Evolutionary conservation across 352 stramenopile species (phyloP).

Genomic region (Globisporangium middletonii): DNA sequence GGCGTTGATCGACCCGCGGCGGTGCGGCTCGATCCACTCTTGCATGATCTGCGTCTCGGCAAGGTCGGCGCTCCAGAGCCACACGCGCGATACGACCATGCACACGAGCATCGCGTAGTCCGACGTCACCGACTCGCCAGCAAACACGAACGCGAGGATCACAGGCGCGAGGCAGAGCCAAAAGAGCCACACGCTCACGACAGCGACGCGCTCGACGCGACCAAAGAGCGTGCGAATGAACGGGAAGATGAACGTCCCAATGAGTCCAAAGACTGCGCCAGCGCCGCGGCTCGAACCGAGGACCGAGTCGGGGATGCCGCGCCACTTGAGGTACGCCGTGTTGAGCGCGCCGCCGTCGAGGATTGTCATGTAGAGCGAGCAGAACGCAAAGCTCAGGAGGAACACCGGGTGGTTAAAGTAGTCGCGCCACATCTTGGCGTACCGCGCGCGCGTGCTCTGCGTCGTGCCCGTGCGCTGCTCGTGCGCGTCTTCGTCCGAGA

Average conservation of each 20-base stretch:
- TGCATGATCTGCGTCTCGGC: constrained; percentile 70
- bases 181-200: constrained; percentile 59
- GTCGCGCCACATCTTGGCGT: constrained; percentile 31
- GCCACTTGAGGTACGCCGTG: constrained; percentile 59
- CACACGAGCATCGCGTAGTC: constrained; percentile 54
- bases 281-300: constrained; percentile 37
- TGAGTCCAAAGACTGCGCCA: constrained; percentile 36
- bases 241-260: constrained; percentile 49
- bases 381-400: constrained; percentile 48
- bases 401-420: constrained; percentile 53
- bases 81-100: constrained; percentile 42
- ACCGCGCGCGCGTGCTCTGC: constrained; percentile 18
- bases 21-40: constrained; percentile 43
- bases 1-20: constrained; percentile 48
- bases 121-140: constrained; percentile 32
- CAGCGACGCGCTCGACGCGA: constrained; percentile 35
- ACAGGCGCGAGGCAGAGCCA: constrained; percentile 45
- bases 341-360: constrained; percentile 39
- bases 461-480: constrained; percentile 11
- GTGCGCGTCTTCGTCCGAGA: constrained; percentile 15
- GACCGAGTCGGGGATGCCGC: constrained; percentile 40
- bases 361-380: constrained; percentile 55
- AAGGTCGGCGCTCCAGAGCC: constrained; percentile 54
- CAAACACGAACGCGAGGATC: constrained; percentile 28
- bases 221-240: constrained; percentile 20